Evolutionary conservation across 2,329 filamentous ascomycete species (phyloP), one percentile per base, ranked within the genome.

Genomic region (Alternaria sp.): DNA sequence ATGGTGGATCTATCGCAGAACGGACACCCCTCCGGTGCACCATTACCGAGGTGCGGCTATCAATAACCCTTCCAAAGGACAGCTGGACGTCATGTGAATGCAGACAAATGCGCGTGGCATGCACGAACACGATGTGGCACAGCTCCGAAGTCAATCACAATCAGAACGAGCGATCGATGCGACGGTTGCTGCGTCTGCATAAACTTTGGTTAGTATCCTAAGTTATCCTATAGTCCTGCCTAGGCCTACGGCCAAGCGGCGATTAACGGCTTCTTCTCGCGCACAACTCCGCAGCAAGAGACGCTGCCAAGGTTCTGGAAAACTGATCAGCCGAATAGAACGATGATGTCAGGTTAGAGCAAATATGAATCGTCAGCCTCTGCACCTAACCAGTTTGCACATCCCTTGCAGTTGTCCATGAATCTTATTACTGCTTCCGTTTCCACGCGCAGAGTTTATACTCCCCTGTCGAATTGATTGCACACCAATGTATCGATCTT

Each of bases 21-120:
- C 49, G 62, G 64, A 46, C 53, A 42, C 51, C 24, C 36, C 60
- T 45, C 62, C 58, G 61, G 63, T 57, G 61, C 53, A 63, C 23
- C 36, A 51, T 45, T 62, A 56, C 62, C 66, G 67, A 66, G 62
- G 54, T 54, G 50, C 51, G 51, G 63, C 59, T 45, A 46, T 23
- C 42, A 39, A 26, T 28, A 50, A 26, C 37, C 42, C 39, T 42
- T 51, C 17, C 48, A 33, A 44, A 50, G 42, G 42, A n/a, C 33
- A n/a, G 51, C 33, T 23, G 37, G 17, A 51, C 42, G 55, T 64
- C 62, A 62, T 54, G 59, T 62, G 61, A 56, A 45, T 40, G 41
- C 10, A 29, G 44, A 24, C 33, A 52, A 31, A 56, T 51, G 53
- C 52, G 48, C 37, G 53, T 44, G 37, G 60, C 51, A 42, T 44